These are phyloP conservation scores for Hypoxylon subgilvum DNA, from an alignment of 495 filamentous ascomycete genomes.

Conservation along the genomic window DNA sequence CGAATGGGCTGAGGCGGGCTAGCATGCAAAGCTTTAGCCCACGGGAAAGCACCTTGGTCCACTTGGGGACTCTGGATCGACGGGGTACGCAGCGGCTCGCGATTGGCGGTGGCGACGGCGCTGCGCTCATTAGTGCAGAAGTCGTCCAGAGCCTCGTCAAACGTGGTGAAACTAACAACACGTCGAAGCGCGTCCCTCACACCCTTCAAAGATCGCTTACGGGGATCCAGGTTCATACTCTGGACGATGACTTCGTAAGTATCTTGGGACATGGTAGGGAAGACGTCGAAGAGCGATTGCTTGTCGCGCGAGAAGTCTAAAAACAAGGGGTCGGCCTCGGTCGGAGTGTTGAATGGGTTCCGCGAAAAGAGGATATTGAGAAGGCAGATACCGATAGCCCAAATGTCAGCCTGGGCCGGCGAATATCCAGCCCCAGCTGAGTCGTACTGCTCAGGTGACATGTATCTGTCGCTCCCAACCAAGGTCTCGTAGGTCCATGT, in stretches of 20 bases:
- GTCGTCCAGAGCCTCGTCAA: conserved; percentile 85
- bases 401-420: conserved; percentile 91
- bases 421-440: conserved; percentile 84
- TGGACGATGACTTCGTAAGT: conserved; percentile 90
- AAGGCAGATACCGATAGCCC: conserved; percentile 92
- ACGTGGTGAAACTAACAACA: conserved; percentile 86
- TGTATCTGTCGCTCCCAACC: conserved; percentile 97
- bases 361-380: conserved; percentile 94
- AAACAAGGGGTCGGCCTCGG: conserved; percentile 85
- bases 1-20: conserved; percentile 75
- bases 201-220: conserved; percentile 79
- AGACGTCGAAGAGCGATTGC: conserved; percentile 96
- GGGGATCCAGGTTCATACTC: conserved; percentile 87
- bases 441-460: conserved; percentile 98
- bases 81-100: conserved; percentile 93
- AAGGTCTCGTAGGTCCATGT: conserved; percentile 86
- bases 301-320: conserved; percentile 89
- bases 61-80: conserved; percentile 88
- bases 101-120: conserved; percentile 80
- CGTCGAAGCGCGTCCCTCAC: conserved; percentile 77
- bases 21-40: conserved; percentile 88
- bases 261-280: conserved; percentile 97
- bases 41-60: conserved; percentile 84
- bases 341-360: conserved; percentile 90
- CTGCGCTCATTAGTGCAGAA: conserved; percentile 83